Conservation (phyloP, 2,329 filamentous ascomycete species). For the Spiromastix sp. region DNA sequence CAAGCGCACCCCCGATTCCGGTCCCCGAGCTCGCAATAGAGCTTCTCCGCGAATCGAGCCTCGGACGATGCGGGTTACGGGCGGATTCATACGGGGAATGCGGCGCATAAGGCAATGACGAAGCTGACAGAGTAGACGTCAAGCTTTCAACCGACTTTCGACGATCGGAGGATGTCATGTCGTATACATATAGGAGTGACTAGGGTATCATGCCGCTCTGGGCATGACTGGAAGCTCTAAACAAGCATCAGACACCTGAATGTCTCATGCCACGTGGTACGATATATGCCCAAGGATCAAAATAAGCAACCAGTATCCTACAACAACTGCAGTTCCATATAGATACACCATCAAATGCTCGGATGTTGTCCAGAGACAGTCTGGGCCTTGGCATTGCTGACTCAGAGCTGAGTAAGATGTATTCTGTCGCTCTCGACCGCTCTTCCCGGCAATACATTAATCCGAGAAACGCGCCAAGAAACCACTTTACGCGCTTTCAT, state of each 20-base stretch:
- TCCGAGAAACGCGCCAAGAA: conserved; percentile 12
- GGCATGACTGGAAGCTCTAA: background rate
- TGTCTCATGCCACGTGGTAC: too few relatives aligned
- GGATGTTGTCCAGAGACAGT: background rate
- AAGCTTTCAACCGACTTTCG: conserved; percentile 59
- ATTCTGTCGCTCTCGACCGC: conserved; percentile 1
- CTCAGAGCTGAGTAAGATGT: conserved; percentile 1
- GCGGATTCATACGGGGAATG: conserved; percentile 27
- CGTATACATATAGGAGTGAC: conserved; percentile 16
- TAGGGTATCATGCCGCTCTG: background rate
- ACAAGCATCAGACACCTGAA: too few relatives aligned
- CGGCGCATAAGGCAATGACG: conserved; percentile 38
- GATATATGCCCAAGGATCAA: too few relatives aligned
- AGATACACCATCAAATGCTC: too few relatives aligned
- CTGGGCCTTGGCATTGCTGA: background rate
- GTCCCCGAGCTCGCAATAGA: conserved; percentile 82
- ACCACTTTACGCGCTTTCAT: conserved; percentile 31
- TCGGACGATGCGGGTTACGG: conserved; percentile 22
- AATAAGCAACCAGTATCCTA: too few relatives aligned
- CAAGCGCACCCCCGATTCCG: conserved; percentile 75
- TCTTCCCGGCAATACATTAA: conserved; percentile 4
- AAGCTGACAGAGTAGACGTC: conserved; percentile 43
- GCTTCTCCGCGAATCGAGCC: conserved; percentile 48
- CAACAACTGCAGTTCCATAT: too few relatives aligned
- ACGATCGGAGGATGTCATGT: conserved; percentile 52